These are phyloP conservation scores for Aspergillus sclerotialis DNA, from an alignment of 2,329 filamentous ascomycete genomes.

Conservation along the genomic window DNA sequence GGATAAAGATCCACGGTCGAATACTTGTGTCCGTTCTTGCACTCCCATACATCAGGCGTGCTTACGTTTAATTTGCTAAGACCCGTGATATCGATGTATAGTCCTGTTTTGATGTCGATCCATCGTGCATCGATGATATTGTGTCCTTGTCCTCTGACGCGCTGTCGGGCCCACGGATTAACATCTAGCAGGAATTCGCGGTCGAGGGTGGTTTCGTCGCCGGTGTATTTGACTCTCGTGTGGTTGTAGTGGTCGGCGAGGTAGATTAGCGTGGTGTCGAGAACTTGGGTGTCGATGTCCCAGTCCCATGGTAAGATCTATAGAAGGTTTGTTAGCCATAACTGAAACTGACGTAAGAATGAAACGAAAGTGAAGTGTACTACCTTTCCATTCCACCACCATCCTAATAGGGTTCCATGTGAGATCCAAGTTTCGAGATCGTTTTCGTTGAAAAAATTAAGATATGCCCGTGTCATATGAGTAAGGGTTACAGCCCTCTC, in stretches of 20 bases:
- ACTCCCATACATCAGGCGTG: slow-evolving; percentile 62
- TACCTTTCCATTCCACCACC: slow-evolving; percentile 75
- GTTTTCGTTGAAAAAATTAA: slow-evolving; percentile 57
- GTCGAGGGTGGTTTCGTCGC: slow-evolving; percentile 33
- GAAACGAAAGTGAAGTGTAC: neutral
- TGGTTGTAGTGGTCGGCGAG: slow-evolving; percentile 62
- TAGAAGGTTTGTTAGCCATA: slow-evolving; percentile 1
- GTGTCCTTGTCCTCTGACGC: slow-evolving; percentile 57
- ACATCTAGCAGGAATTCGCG: slow-evolving; percentile 66
- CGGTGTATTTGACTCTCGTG: slow-evolving; percentile 49
- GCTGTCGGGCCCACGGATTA: slow-evolving; percentile 61
- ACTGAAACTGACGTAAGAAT: no score
- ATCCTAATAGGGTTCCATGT: slow-evolving; percentile 74
- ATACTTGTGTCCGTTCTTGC: slow-evolving; percentile 75
- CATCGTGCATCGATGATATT: slow-evolving; percentile 82
- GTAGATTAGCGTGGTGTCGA: slow-evolving; percentile 57
- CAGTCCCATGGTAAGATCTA: slow-evolving; percentile 76
- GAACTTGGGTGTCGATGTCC: slow-evolving; percentile 76
- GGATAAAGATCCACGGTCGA: slow-evolving; percentile 66
- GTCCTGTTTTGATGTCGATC: slow-evolving; percentile 68
- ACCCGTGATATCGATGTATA: slow-evolving; percentile 79
- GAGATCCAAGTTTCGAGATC: slow-evolving; percentile 78
- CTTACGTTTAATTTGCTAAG: slow-evolving; percentile 60
- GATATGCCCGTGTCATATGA: slow-evolving; percentile 67
- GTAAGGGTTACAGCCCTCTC: slow-evolving; percentile 60